phyloP scores from a whole-genome alignment of 768 basidiomycete genomes.

The Gautieria morchelliformis region DNA sequence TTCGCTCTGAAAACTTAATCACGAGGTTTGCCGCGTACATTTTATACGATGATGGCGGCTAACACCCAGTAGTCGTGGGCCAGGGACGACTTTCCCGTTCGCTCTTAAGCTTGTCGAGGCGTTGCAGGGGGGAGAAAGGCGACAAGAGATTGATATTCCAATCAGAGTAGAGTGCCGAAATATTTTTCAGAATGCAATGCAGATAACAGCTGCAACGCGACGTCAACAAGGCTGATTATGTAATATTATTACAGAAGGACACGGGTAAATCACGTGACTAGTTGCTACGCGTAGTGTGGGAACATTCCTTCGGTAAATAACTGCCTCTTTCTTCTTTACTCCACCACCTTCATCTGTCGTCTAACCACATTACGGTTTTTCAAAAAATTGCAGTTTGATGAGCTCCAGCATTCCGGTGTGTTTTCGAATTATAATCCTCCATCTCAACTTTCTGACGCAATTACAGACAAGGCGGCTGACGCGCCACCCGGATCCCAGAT shows the following conservation, averaged over 20 bases:
- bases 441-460: not conserved
- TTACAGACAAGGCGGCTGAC: conserved; percentile 54
- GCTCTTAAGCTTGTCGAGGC: conserved; percentile 67
- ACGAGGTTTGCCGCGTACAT: conserved; percentile 45
- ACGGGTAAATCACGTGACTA: not conserved
- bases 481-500: conserved; percentile 44
- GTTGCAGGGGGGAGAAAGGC: conserved; percentile 53
- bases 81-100: conserved; percentile 72
- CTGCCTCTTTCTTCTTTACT: not conserved
- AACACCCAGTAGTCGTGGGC: conserved; percentile 50
- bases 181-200: too few species aligned
- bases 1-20: conserved; percentile 60
- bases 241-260: not conserved
- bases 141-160: conserved; percentile 63
- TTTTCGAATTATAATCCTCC: not conserved
- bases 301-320: not conserved
- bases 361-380: not conserved
- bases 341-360: not conserved
- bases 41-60: not conserved
- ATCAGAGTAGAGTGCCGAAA: not conserved
- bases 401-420: conserved; percentile 36
- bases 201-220: too few species aligned
- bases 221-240: too few species aligned
- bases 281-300: conserved; percentile 4
- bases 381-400: not conserved